Evolutionary conservation across 1,284 basidiomycete genomes (phyloP).

Genomic region (Omphalotus olearius): DNA sequence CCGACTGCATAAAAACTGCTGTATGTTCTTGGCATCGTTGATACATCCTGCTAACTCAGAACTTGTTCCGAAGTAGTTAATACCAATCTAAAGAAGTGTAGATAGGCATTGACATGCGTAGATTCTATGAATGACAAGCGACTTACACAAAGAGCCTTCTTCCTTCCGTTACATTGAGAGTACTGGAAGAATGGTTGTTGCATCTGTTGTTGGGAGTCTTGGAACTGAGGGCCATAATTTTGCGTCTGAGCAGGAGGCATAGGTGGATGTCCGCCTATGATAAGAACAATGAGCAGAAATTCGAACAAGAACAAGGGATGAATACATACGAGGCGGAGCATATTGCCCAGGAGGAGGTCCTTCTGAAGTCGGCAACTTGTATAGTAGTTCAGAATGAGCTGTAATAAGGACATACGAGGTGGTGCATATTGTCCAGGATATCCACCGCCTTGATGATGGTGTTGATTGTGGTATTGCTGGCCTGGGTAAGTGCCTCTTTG

Average conservation of each 20-base stretch:
- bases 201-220: constrained; percentile 43
- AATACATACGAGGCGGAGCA: neutral
- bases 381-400: constrained; percentile 12
- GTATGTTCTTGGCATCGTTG: constrained; percentile 82
- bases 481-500: constrained; percentile 30
- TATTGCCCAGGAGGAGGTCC: constrained; percentile 35
- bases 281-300: constrained; percentile 1
- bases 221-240: constrained; percentile 61
- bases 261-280: constrained; percentile 39
- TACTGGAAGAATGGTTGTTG: constrained; percentile 74
- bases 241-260: constrained; percentile 63
- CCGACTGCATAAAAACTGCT: constrained; percentile 67
- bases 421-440: constrained; percentile 39
- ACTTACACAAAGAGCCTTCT: constrained; percentile 75
- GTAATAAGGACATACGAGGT: constrained; percentile 17
- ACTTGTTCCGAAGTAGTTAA: constrained; percentile 74
- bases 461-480: constrained; percentile 35
- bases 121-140: neutral
- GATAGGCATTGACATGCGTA: constrained; percentile 1
- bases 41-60: constrained; percentile 78
- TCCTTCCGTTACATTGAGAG: constrained; percentile 79
- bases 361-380: constrained; percentile 21
- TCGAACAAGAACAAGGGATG: neutral
- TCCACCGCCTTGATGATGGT: constrained; percentile 19
- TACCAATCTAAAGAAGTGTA: constrained; percentile 55